Evolutionary conservation across 2,329 filamentous ascomycete genomes (phyloP).

Genomic region (Cladobotryum protrusum): DNA sequence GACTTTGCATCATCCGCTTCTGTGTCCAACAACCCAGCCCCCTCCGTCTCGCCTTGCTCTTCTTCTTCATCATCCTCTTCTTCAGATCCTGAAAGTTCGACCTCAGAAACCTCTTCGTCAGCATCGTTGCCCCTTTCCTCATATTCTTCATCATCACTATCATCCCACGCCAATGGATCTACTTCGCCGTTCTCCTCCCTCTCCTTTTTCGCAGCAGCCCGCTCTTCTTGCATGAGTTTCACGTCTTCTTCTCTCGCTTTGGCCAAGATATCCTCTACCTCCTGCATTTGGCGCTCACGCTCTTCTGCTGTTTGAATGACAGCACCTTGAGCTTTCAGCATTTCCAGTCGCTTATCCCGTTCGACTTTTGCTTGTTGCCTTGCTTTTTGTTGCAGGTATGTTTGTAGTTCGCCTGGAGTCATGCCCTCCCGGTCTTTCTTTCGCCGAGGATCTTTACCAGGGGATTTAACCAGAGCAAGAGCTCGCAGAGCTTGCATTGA

Average conservation of each 20-base stretch:
- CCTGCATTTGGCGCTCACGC: slow-evolving; percentile 70
- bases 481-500: slow-evolving; percentile 64
- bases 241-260: slow-evolving; percentile 71
- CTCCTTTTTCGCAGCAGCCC: slow-evolving; percentile 63
- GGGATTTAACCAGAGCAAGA: slow-evolving; percentile 66
- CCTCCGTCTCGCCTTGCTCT: slow-evolving; percentile 27
- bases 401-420: slow-evolving; percentile 63
- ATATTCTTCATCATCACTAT: slow-evolving; percentile 50
- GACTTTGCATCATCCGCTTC: slow-evolving; percentile 38
- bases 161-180: slow-evolving; percentile 50
- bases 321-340: slow-evolving; percentile 73
- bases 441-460: slow-evolving; percentile 43
- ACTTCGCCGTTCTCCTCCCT: slow-evolving; percentile 40
- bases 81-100: slow-evolving; percentile 42
- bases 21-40: slow-evolving; percentile 30
- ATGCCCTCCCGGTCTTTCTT: slow-evolving; percentile 49
- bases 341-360: slow-evolving; percentile 68
- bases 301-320: slow-evolving; percentile 81
- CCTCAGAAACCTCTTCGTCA: slow-evolving; percentile 32
- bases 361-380: slow-evolving; percentile 74
- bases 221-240: slow-evolving; percentile 71
- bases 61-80: slow-evolving; percentile 32
- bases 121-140: slow-evolving; percentile 25
- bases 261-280: slow-evolving; percentile 82
- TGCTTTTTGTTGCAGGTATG: slow-evolving; percentile 62